phyloP scores from a whole-genome alignment of 495 filamentous ascomycete species.

The Letharia columbiana region DNA sequence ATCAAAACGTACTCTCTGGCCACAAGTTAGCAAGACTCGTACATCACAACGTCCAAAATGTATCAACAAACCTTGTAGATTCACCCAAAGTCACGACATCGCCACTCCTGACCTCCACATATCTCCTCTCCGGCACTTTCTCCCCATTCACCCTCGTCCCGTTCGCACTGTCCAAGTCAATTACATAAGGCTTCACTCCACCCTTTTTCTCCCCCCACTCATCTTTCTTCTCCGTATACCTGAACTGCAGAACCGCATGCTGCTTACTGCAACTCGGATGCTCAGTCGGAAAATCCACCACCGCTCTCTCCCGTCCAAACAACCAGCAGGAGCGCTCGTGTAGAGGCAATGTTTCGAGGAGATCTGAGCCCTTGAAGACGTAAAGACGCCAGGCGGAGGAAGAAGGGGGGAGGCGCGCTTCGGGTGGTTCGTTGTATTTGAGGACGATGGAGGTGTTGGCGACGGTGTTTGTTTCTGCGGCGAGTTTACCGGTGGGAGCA shows the following conservation, averaged over 20 bases:
- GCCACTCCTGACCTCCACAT: constrained; percentile 77
- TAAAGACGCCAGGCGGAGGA: constrained; percentile 82
- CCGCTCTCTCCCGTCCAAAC: constrained; percentile 64
- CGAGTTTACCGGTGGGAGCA: constrained; percentile 68
- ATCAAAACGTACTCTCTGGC: constrained; percentile 81
- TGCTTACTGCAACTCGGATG: constrained; percentile 91
- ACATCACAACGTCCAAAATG: neutral
- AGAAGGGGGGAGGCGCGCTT: constrained; percentile 77
- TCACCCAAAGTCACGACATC: constrained; percentile 83
- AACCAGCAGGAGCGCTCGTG: constrained; percentile 78
- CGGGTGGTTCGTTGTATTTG: constrained; percentile 93
- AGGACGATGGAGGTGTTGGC: constrained; percentile 56
- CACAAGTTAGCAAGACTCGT: constrained; percentile 1
- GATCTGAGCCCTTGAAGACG: constrained; percentile 77
- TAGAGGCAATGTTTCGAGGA: constrained; percentile 73
- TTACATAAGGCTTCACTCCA: constrained; percentile 78
- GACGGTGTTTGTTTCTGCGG: constrained; percentile 80
- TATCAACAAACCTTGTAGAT: neutral
- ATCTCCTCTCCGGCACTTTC: constrained; percentile 61
- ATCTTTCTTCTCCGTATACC: constrained; percentile 70
- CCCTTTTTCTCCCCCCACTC: constrained; percentile 76
- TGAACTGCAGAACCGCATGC: constrained; percentile 91
- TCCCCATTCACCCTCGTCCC: constrained; percentile 78
- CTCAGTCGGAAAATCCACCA: constrained; percentile 77
- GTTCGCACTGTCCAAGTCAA: constrained; percentile 91